Evolutionary conservation across 768 basidiomycete genomes (phyloP), one percentile per base, ranked within the genome.

Genomic region (Polyporus arcularius): DNA sequence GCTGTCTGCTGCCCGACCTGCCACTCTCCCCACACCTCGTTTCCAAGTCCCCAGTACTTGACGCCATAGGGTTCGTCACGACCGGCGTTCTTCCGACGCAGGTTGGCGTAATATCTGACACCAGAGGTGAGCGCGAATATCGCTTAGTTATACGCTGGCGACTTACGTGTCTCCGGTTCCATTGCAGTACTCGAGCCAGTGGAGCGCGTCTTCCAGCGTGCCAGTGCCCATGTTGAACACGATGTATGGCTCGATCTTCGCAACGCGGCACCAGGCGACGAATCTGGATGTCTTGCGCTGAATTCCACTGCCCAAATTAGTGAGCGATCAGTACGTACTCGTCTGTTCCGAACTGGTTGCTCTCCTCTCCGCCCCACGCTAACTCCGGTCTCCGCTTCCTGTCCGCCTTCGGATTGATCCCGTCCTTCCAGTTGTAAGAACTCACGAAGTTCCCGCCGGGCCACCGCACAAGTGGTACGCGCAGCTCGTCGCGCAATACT

Each of bases 141-240:
- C n/a, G 38, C 14, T 40, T 9, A 12, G 6, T 9, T 46, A 9
- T 28, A 12, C 45, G 21, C 14, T 8, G 3, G 28, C 43, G 40
- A 26, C 68, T 49, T 16, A 67, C 68, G 77, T 76, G 57, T 76
- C 71, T 2, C 75, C 74, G 0, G 72, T 75, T 0, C 83, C 81
- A 60, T 86, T 86, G 68, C 85, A 86, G 69, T 86, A 87, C 61
- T 87, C 86, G 15, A 86, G 58, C 85, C 82, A 85, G 7, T 77
- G 79, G 26, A 87, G 71, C 0, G 85, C 85, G 43, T 86, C 85
- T 57, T 85, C 83, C 8, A 84, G 73, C 0, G 83, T 85, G 4
- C 86, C 85, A 0, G 84, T 85, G 4, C 85, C 86, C 85, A 86
- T 85, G 69, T 86, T 86, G 31, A 85, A 66, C 63, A 84, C 83